phyloP scores from a whole-genome alignment of 2,329 filamentous ascomycete genomes.

The Lachnellula cervina region DNA sequence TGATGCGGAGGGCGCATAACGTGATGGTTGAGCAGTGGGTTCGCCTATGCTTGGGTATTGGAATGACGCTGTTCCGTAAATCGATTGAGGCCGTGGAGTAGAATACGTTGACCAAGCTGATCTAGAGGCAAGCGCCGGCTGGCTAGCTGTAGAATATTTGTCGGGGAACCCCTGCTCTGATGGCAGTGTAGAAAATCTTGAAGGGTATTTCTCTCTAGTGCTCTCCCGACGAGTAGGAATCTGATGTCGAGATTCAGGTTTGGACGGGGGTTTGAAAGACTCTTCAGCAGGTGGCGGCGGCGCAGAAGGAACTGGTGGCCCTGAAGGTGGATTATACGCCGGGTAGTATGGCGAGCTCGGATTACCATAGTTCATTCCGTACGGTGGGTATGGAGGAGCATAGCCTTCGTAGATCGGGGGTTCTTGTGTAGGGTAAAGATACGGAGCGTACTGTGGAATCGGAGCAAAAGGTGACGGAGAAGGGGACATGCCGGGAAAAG shows the following conservation, averaged over 20 bases:
- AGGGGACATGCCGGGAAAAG: not conserved
- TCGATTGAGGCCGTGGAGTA: not conserved
- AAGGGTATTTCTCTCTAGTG: not conserved
- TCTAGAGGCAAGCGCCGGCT: not conserved
- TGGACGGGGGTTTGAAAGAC: not conserved
- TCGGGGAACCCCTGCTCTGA: not conserved
- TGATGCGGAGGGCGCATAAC: not conserved
- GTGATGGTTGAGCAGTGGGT: not conserved
- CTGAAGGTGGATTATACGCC: not conserved
- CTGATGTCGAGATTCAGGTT: not conserved
- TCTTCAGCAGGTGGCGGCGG: not conserved
- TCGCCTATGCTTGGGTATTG: not conserved
- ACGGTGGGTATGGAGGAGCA: not conserved
- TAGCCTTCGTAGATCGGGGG: not conserved
- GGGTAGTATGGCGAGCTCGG: not conserved
- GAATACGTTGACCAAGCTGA: not conserved
- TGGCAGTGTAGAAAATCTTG: not conserved
- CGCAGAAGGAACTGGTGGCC: not conserved
- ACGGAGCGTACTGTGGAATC: not conserved
- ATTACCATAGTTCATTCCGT: not conserved
- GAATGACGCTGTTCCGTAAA: not conserved
- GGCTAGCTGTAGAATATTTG: not conserved
- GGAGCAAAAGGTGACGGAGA: not conserved
- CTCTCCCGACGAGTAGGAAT: not conserved
- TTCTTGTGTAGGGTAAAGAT: not conserved